These are phyloP conservation scores for Primulina tabacum DNA, from an alignment of 257 asterid species.

Conservation along the genomic window DNA sequence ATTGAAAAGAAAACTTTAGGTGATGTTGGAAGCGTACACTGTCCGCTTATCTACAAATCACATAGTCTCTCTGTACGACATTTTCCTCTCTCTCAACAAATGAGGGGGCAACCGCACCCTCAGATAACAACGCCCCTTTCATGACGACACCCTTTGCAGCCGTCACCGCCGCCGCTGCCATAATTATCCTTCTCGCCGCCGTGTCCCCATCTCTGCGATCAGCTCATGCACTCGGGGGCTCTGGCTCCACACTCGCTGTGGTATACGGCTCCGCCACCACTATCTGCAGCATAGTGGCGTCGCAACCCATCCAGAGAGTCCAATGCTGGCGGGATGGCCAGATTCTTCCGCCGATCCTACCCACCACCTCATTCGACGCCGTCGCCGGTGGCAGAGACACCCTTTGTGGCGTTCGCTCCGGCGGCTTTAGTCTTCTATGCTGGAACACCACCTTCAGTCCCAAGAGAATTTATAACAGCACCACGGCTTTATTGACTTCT, in stretches of 20 bases:
- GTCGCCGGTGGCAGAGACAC: conserved; percentile 65
- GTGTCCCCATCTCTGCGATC: conserved; percentile 13
- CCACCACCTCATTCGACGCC: conserved; percentile 57
- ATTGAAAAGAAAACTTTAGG: too few species aligned
- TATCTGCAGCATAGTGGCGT: conserved; percentile 59
- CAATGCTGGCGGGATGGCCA: conserved; percentile 65
- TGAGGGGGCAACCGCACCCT: conserved; percentile 27
- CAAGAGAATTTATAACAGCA: conserved; percentile 50
- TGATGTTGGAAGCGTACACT: too few species aligned
- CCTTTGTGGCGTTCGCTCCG: conserved; percentile 66
- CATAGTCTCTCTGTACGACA: conserved; percentile 17
- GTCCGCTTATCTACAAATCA: too few species aligned
- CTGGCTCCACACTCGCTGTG: conserved; percentile 68
- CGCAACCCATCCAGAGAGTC: conserved; percentile 47
- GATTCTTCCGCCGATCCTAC: conserved; percentile 31
- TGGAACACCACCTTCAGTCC: conserved; percentile 50
- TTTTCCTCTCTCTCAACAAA: conserved; percentile 28
- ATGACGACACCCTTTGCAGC: conserved; percentile 46
- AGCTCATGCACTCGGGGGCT: conserved; percentile 59
- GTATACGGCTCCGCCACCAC: conserved; percentile 60
- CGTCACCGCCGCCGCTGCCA: conserved; percentile 27
- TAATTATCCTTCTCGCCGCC: conserved; percentile 20
- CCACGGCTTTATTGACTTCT: conserved; percentile 36
- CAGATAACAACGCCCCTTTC: conserved; percentile 16
- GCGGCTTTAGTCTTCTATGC: conserved; percentile 64